Percentiles rank a stretch among this genome's conserved stretches.
Conservation (phyloP, 768 basidiomycete genomes). For the Boletellus ananas region DNA sequence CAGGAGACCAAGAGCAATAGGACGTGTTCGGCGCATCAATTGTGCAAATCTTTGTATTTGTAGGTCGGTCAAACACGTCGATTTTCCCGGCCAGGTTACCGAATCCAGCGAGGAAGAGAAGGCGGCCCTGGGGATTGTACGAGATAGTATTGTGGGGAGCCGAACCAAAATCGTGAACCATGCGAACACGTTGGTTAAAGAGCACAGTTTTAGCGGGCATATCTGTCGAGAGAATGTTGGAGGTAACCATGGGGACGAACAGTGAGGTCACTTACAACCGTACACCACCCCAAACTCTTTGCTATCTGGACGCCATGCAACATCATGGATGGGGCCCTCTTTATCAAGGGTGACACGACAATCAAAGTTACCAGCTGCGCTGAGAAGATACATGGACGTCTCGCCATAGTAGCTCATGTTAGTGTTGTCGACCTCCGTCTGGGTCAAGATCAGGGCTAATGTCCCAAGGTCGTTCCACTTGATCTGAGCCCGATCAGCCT, state of each 20-base stretch:
- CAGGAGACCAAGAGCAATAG: slow-evolving; percentile 92
- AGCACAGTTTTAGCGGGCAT: slow-evolving; percentile 95
- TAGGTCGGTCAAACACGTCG: slow-evolving; percentile 87
- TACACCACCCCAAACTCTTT: slow-evolving; percentile 97
- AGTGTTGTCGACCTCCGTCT: slow-evolving; percentile 95
- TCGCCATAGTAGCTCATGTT: slow-evolving; percentile 99
- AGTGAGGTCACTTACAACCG: slow-evolving; percentile 68
- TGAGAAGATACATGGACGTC: slow-evolving; percentile 90
- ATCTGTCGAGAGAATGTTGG: slow-evolving; percentile 40
- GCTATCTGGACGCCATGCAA: slow-evolving; percentile 92
- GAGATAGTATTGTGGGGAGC: slow-evolving; percentile 88
- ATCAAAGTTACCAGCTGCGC: slow-evolving; percentile 90
- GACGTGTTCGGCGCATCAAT: slow-evolving; percentile 94
- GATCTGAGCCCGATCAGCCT: slow-evolving; percentile 87
- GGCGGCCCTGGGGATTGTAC: slow-evolving; percentile 91
- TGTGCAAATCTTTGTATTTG: slow-evolving; percentile 68
- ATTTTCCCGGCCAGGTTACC: slow-evolving; percentile 95
- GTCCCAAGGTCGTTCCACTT: slow-evolving; percentile 98
- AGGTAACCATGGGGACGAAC: background rate
- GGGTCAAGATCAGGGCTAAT: slow-evolving; percentile 85
- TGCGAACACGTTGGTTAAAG: slow-evolving; percentile 86
- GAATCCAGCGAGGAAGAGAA: slow-evolving; percentile 90
- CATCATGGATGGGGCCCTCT: slow-evolving; percentile 97
- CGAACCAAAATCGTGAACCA: slow-evolving; percentile 86
- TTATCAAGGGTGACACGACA: slow-evolving; percentile 87